phyloP scores from a whole-genome alignment of 768 basidiomycete species.

The Tricholoma terreum region DNA sequence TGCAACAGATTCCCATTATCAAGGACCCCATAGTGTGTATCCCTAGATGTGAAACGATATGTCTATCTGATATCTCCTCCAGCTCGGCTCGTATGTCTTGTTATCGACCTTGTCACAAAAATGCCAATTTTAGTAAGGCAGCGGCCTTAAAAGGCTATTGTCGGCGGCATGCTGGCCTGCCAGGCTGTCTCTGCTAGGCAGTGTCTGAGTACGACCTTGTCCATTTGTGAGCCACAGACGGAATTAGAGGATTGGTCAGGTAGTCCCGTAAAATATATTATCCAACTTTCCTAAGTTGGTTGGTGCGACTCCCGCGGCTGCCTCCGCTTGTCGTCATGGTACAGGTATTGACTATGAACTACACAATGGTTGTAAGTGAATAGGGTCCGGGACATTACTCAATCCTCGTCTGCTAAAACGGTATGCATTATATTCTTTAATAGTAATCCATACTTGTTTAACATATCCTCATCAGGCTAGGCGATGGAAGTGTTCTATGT shows the following conservation, averaged over 20 bases:
- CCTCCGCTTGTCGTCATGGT: not conserved
- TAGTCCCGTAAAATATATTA: conserved; percentile 38
- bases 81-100: conserved; percentile 76
- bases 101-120: conserved; percentile 69
- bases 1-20: conserved; percentile 37
- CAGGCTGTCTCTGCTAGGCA: conserved; percentile 49
- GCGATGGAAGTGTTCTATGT: conserved; percentile 25
- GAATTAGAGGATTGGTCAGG: conserved; percentile 46
- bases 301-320: not conserved
- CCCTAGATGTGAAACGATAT: not conserved
- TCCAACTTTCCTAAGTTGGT: conserved; percentile 47
- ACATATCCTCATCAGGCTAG: conserved; percentile 23
- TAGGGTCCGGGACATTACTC: conserved; percentile 57
- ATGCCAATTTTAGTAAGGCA: conserved; percentile 51
- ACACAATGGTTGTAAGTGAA: conserved; percentile 39
- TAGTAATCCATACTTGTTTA: not conserved
- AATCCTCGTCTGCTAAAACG: conserved; percentile 33
- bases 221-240: conserved; percentile 63
- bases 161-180: conserved; percentile 51
- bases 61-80: conserved; percentile 2
- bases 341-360: conserved; percentile 51
- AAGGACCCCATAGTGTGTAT: conserved; percentile 56
- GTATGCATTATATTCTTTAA: conserved; percentile 19
- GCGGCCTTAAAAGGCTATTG: conserved; percentile 58
- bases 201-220: conserved; percentile 61